These are phyloP conservation scores for Malus hybrid DNA, from an alignment of 331 rosid genomes.

Conservation along the genomic window DNA sequence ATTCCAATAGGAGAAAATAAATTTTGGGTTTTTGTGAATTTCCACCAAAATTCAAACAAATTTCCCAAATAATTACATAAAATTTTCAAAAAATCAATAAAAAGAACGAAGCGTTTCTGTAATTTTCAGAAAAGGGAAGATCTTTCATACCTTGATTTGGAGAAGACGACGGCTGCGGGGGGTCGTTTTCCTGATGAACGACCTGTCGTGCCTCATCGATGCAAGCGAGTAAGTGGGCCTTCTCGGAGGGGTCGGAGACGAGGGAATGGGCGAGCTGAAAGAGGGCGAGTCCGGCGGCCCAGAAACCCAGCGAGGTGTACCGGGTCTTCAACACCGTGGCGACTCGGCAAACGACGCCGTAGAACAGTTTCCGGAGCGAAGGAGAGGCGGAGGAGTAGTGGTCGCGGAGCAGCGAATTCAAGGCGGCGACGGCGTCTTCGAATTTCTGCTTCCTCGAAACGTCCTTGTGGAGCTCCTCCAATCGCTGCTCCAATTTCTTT, in stretches of 20 bases:
- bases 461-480: slow-evolving; percentile 71
- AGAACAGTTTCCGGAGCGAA: slow-evolving; percentile 60
- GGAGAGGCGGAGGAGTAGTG: slow-evolving; percentile 57
- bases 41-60: too few relatives aligned
- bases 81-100: not conserved
- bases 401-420: slow-evolving; percentile 45
- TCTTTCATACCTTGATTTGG: not conserved
- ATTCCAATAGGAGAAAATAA: not conserved
- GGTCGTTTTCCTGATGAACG: slow-evolving; percentile 45
- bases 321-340: slow-evolving; percentile 80
- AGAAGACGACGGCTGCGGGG: slow-evolving; percentile 26
- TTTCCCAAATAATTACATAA: too few relatives aligned
- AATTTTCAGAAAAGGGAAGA: not conserved
- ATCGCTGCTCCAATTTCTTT: slow-evolving; percentile 28
- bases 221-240: slow-evolving; percentile 44
- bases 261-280: slow-evolving; percentile 53
- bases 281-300: slow-evolving; percentile 75
- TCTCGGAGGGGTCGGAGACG: slow-evolving; percentile 55
- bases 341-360: slow-evolving; percentile 61
- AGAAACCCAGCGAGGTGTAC: slow-evolving; percentile 78
- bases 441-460: slow-evolving; percentile 73
- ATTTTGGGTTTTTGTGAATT: not conserved
- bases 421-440: slow-evolving; percentile 56
- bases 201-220: slow-evolving; percentile 61
- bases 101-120: not conserved